phyloP scores from a whole-genome alignment of 2,329 filamentous ascomycete species.

The Zymoseptoria brevis region DNA sequence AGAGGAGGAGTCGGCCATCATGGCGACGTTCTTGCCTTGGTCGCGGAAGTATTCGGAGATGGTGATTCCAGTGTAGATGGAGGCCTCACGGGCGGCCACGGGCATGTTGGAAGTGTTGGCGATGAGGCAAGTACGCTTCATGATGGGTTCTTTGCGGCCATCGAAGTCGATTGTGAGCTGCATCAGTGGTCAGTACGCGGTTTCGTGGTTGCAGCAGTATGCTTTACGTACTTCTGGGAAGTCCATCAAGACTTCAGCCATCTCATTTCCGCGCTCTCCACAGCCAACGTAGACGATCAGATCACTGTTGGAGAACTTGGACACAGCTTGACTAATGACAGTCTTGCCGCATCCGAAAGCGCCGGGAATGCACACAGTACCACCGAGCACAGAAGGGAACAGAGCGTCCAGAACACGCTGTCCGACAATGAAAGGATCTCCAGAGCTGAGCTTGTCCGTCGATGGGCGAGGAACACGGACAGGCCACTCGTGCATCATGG shows the following conservation, averaged over 20 bases:
- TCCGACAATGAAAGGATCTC: slow-evolving; percentile 88
- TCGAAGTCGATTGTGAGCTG: slow-evolving; percentile 85
- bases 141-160: slow-evolving; percentile 94
- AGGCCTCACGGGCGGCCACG: slow-evolving; percentile 93
- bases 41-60: slow-evolving; percentile 96
- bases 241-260: slow-evolving; percentile 99
- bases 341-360: slow-evolving; percentile 99
- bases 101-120: slow-evolving; percentile 99
- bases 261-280: slow-evolving; percentile 95
- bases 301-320: slow-evolving; percentile 99
- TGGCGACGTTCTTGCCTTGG: slow-evolving; percentile 92
- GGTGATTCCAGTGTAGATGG: slow-evolving; percentile 91
- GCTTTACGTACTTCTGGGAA: slow-evolving; percentile 65
- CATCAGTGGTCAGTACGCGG: slow-evolving; percentile 15
- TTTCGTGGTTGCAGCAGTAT: not conserved
- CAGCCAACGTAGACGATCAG: slow-evolving; percentile 94
- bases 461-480: slow-evolving; percentile 90
- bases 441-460: slow-evolving; percentile 82
- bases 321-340: slow-evolving; percentile 96
- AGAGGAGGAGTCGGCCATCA: slow-evolving; percentile 99
- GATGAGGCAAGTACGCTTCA: slow-evolving; percentile 98
- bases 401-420: slow-evolving; percentile 94
- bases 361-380: slow-evolving; percentile 94
- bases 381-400: slow-evolving; percentile 93
- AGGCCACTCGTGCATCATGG: slow-evolving; percentile 99